Evolutionary conservation across 176 grass and related monocot species (phyloP).

Genomic region (Bromus sterilis): DNA sequence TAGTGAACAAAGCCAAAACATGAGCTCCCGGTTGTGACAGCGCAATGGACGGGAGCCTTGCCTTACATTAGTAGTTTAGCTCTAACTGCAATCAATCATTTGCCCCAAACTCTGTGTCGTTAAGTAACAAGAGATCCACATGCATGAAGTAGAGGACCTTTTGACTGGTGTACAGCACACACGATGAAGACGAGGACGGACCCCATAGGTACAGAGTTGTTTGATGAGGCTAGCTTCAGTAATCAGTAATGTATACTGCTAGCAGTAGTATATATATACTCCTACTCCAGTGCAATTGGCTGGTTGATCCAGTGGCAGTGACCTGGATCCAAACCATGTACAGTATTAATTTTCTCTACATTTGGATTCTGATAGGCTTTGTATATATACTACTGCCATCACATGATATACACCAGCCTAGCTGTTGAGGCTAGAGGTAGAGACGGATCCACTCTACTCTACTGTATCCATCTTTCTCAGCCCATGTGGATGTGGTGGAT

Average conservation of each 20-base stretch:
- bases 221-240: not conserved
- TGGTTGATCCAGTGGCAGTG: not conserved
- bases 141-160: conserved; percentile 3
- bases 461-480: conserved; percentile 13
- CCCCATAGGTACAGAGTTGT: not conserved
- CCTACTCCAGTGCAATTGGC: not conserved
- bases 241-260: not conserved
- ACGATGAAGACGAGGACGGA: not conserved
- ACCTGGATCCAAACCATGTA: not conserved
- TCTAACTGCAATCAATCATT: not conserved
- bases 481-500: not conserved
- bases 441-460: not conserved
- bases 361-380: not conserved
- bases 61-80: not conserved
- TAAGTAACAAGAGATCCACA: conserved; percentile 2
- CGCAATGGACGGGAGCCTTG: not conserved
- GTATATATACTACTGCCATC: not conserved
- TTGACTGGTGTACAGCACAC: conserved; percentile 9
- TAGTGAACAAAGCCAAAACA: not conserved
- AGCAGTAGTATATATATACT: not conserved
- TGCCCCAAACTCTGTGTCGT: not conserved
- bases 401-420: not conserved
- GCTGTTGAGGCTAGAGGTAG: not conserved
- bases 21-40: not conserved
- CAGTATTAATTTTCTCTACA: not conserved